Evolutionary conservation across 345 rosid species (phyloP), one percentile per base, ranked within the genome.

Genomic region (Salix dunnii): DNA sequence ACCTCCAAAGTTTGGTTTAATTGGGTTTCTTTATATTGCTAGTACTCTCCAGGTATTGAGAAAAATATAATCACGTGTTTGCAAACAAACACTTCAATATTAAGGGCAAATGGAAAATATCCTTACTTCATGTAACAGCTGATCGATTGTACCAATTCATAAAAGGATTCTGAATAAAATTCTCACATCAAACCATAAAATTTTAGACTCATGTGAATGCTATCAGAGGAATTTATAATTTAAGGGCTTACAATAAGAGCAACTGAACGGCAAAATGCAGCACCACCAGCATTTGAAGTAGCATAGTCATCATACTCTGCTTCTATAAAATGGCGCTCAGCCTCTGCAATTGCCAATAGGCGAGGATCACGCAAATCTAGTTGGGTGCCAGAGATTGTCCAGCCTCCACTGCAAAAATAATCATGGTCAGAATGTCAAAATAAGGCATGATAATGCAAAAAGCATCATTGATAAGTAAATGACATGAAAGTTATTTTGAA

Each of bases 181-280:
- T 58, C 23, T n/a, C 63, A 8, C 12, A 3, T 1, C 14, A 14
- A 58, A 11, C 28, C 27, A 30, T 27, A 36, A 64, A 27, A 64
- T 2, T 13, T 55, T 67, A 21, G 20, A n/a, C 3, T 68, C 55
- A 21, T 11, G 23, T 35, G 48, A 2, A 49, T 7, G 55, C 42
- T 4, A 9, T 8, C 4, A n/a, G 16, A 18, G 1, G 48, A 38
- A 38, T 64, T 43, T 40, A 64, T 20, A 55, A 55, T 53, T 33
- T 69, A 49, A 65, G 46, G 25, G 43, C 92, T 84, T 82, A 96
- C 99, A 21, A 93, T 87, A 40, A 96, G 82, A 72, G 97, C 92
- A 85, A 92, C 91, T 67, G 96, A 88, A 55, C 98, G 98, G 83
- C 92, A 96, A 82, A 96, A 96, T 42, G 97, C 91, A 79, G 97